Percentiles rank a stretch among this genome's conserved stretches.
phyloP scores from a whole-genome alignment of 768 basidiomycete genomes.

The Rhodosporidiobolus sp. region DNA sequence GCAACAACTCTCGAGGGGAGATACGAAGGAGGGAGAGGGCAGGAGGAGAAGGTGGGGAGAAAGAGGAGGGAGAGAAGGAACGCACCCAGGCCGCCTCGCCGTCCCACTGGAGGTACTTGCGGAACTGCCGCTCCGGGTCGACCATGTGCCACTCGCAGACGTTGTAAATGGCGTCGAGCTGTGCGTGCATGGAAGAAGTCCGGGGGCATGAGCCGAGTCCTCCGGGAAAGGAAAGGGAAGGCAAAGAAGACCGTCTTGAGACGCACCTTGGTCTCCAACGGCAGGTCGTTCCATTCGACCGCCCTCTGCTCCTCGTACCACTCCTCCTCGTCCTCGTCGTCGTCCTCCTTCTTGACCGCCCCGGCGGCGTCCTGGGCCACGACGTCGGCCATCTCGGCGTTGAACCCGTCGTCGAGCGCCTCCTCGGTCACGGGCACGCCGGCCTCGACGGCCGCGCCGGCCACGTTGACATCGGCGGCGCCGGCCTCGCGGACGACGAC shows the following conservation, averaged over 20 bases:
- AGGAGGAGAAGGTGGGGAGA: background rate
- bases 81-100: slow-evolving; percentile 38
- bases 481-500: background rate
- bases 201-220: background rate
- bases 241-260: too few species aligned
- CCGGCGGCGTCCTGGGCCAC: slow-evolving; percentile 5
- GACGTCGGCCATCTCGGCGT: slow-evolving; percentile 30
- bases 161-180: slow-evolving; percentile 40
- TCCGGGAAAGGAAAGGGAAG: too few species aligned
- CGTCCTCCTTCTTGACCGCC: background rate
- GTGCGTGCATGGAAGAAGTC: background rate
- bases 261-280: slow-evolving; percentile 35
- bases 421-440: slow-evolving; percentile 16
- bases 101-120: slow-evolving; percentile 34
- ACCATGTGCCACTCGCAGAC: slow-evolving; percentile 42
- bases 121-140: slow-evolving; percentile 37
- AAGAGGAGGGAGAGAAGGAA: background rate
- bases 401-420: slow-evolving; percentile 28
- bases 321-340: slow-evolving; percentile 1
- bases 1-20: background rate
- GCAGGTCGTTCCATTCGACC: slow-evolving; percentile 36
- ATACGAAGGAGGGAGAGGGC: background rate
- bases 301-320: slow-evolving; percentile 32
- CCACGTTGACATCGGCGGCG: slow-evolving; percentile 11
- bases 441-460: background rate